Evolutionary conservation across 441 rosid genomes (phyloP).

Genomic region (Jatropha podagrica): DNA sequence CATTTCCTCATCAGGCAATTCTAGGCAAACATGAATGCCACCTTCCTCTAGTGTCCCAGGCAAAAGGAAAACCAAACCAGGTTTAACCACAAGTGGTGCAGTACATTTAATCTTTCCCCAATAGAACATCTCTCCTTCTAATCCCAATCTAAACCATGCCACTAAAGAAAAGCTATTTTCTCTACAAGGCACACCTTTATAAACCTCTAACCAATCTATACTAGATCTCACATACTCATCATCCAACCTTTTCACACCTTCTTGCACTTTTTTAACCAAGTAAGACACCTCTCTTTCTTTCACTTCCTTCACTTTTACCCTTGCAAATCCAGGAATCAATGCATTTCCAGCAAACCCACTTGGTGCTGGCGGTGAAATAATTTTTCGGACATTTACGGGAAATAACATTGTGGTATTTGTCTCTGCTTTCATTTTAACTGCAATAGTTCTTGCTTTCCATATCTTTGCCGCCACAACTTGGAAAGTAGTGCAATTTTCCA

Average conservation of each 20-base stretch:
- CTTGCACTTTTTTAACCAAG: conserved; percentile 22
- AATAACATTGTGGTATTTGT: conserved; percentile 16
- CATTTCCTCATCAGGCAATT: conserved; percentile 20
- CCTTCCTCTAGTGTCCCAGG: conserved; percentile 20
- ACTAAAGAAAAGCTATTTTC: conserved; percentile 27
- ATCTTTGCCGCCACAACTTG: conserved; percentile 26
- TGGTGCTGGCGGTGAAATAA: conserved; percentile 15
- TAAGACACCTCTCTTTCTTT: background rate
- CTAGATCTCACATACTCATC: conserved; percentile 25
- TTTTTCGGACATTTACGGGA: conserved; percentile 18
- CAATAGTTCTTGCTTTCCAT: conserved; percentile 35
- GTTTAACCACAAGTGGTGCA: conserved; percentile 18
- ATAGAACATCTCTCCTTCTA: conserved; percentile 24
- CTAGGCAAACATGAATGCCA: conserved; percentile 27
- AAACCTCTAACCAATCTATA: conserved; percentile 28
- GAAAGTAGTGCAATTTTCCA: conserved; percentile 17
- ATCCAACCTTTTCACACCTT: conserved; percentile 21
- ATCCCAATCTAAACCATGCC: conserved; percentile 26
- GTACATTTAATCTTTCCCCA: conserved; percentile 26
- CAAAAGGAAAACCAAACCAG: conserved; percentile 31
- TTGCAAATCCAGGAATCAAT: conserved; percentile 23
- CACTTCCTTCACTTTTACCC: conserved; percentile 18
- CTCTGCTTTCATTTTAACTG: conserved; percentile 13
- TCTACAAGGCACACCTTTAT: conserved; percentile 17
- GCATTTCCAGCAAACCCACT: conserved; percentile 30